These are phyloP conservation scores for Tilletia horrida DNA, from an alignment of 1,284 basidiomycete species.

Conservation along the genomic window DNA sequence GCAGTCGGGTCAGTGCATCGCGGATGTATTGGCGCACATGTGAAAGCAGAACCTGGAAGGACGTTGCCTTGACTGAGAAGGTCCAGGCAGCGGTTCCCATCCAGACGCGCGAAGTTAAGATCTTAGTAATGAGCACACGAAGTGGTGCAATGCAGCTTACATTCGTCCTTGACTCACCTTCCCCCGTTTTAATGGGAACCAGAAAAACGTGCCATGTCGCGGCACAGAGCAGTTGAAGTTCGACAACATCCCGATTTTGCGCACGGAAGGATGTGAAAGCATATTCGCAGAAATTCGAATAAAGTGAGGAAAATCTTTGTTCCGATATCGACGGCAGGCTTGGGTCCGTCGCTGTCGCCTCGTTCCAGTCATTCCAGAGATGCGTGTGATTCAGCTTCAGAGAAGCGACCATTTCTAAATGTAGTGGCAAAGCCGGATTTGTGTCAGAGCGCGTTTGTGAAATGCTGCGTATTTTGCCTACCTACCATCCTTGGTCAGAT, in stretches of 20 bases:
- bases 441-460: no score
- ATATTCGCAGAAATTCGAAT: slow-evolving; percentile 31
- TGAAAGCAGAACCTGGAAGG: slow-evolving; percentile 31
- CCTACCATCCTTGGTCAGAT: slow-evolving; percentile 25
- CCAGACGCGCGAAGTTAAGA: no score
- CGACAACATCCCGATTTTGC: slow-evolving; percentile 38
- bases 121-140: no score
- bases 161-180: slow-evolving; percentile 15
- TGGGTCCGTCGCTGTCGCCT: no score
- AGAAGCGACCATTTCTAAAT: no score
- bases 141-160: no score
- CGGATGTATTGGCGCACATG: slow-evolving; percentile 31
- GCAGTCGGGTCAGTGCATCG: slow-evolving; percentile 41
- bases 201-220: slow-evolving; percentile 45
- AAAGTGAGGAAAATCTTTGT: slow-evolving; percentile 19
- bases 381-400: no score
- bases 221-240: slow-evolving; percentile 35
- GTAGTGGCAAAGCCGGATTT: no score
- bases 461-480: no score
- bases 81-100: no score
- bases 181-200: slow-evolving; percentile 35
- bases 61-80: background rate
- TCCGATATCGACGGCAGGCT: no score
- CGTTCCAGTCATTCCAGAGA: no score
- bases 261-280: slow-evolving; percentile 44